phyloP scores from a whole-genome alignment of 176 grass and related monocot genomes.

The Carex parvula region DNA sequence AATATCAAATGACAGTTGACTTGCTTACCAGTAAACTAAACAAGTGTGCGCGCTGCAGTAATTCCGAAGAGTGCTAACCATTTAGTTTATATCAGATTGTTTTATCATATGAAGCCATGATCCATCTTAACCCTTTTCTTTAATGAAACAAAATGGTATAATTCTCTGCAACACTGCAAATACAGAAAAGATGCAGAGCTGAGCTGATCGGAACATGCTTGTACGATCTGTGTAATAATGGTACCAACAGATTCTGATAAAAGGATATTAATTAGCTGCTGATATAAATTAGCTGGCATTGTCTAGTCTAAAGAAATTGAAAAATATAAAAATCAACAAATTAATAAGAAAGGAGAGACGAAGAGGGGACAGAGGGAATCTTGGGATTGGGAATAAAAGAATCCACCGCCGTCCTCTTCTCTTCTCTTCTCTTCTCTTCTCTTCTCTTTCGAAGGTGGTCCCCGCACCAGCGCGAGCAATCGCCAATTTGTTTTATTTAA shows the following conservation, averaged over 20 bases:
- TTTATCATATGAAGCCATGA: background rate
- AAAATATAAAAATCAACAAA: background rate
- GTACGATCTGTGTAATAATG: slow-evolving; percentile 1
- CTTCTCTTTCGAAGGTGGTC: slow-evolving; percentile 9
- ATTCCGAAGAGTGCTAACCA: too few relatives aligned
- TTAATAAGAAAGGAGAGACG: background rate
- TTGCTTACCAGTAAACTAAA: background rate
- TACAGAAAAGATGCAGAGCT: slow-evolving; percentile 10
- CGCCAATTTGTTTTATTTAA: background rate
- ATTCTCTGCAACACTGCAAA: slow-evolving; percentile 5
- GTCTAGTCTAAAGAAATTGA: background rate
- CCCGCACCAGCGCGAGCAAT: background rate
- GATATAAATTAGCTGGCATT: slow-evolving; percentile 1
- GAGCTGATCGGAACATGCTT: slow-evolving; percentile 5
- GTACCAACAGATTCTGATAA: slow-evolving; percentile 5
- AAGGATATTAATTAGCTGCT: background rate
- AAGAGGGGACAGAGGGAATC: background rate
- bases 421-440: background rate
- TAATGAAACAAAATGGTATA: background rate
- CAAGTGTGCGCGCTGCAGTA: too few relatives aligned
- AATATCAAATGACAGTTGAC: too few relatives aligned
- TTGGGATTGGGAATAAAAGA: slow-evolving; percentile 1
- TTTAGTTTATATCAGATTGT: background rate
- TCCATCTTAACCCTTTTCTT: background rate
- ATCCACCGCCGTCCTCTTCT: background rate